phyloP scores from a whole-genome alignment of 257 asterid species.

The Petunia axillaris region DNA sequence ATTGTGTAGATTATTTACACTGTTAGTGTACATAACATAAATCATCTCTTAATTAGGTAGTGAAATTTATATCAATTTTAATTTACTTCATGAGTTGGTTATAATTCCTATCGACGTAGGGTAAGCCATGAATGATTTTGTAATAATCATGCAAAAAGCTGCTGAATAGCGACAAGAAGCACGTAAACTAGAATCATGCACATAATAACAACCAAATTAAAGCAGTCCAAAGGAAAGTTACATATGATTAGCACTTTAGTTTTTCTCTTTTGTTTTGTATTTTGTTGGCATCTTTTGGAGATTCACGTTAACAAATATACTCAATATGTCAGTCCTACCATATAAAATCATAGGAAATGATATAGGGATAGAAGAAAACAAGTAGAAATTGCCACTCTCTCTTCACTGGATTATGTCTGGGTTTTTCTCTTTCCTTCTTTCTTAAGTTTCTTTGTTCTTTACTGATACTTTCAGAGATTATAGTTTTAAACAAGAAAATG shows the following conservation, averaged over 20 bases:
- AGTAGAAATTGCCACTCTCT: background rate
- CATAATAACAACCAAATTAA: constrained; percentile 17
- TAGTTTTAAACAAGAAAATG: background rate
- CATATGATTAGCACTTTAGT: constrained; percentile 25
- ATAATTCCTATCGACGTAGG: constrained; percentile 13
- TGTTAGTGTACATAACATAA: no score
- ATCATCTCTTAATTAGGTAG: background rate
- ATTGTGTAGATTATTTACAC: no score
- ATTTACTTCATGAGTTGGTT: background rate
- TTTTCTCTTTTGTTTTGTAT: constrained; percentile 21
- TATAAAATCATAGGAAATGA: background rate
- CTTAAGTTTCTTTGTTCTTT: background rate
- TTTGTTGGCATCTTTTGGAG: constrained; percentile 27
- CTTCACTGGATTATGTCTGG: background rate
- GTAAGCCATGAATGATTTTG: constrained; percentile 20
- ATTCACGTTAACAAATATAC: background rate
- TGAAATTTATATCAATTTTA: background rate
- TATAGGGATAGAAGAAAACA: background rate
- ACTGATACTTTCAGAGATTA: background rate
- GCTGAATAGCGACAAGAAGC: constrained; percentile 22
- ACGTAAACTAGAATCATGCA: constrained; percentile 28
- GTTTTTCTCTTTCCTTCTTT: constrained; percentile 20
- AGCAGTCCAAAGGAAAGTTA: constrained; percentile 27
- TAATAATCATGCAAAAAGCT: constrained; percentile 35
- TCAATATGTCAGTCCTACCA: background rate